Evolutionary conservation across 352 stramenopile species (phyloP).

Genomic region (Phytophthora agathidicida): DNA sequence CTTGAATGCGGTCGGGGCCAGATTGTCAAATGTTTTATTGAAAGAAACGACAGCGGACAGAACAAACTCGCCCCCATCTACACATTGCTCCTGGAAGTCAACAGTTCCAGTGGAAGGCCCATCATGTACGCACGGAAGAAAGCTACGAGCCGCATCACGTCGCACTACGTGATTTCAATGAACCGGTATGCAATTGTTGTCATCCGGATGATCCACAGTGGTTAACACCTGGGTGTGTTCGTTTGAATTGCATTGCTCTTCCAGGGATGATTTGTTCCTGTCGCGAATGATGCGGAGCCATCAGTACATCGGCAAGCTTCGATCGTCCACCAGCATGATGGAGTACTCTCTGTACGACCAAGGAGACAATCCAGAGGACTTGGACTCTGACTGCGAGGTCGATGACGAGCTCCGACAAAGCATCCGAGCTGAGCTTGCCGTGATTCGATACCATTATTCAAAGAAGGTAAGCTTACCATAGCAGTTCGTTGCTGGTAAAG

Average conservation of each 20-base stretch:
- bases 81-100: constrained; percentile 83
- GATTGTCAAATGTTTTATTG: constrained; percentile 91
- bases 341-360: constrained; percentile 89
- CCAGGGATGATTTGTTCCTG: constrained; percentile 80
- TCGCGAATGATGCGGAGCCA: constrained; percentile 82
- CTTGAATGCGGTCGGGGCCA: constrained; percentile 78
- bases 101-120: constrained; percentile 82
- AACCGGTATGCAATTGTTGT: constrained; percentile 51
- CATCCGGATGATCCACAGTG: too few species aligned
- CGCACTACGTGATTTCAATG: constrained; percentile 89
- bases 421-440: constrained; percentile 73
- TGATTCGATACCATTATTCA: constrained; percentile 74
- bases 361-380: constrained; percentile 84
- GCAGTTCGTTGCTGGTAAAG: background rate
- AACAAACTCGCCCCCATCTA: constrained; percentile 88
- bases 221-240: too few species aligned
- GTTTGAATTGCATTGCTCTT: background rate
- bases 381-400: constrained; percentile 82
- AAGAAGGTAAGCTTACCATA: constrained; percentile 56
- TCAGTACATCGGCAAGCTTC: constrained; percentile 89
- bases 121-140: constrained; percentile 89
- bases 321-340: constrained; percentile 79
- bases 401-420: constrained; percentile 79
- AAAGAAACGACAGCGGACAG: constrained; percentile 75
- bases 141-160: constrained; percentile 72